phyloP scores from a whole-genome alignment of 2,329 filamentous ascomycete species.

The Phaeophleospora eucalypticola region DNA sequence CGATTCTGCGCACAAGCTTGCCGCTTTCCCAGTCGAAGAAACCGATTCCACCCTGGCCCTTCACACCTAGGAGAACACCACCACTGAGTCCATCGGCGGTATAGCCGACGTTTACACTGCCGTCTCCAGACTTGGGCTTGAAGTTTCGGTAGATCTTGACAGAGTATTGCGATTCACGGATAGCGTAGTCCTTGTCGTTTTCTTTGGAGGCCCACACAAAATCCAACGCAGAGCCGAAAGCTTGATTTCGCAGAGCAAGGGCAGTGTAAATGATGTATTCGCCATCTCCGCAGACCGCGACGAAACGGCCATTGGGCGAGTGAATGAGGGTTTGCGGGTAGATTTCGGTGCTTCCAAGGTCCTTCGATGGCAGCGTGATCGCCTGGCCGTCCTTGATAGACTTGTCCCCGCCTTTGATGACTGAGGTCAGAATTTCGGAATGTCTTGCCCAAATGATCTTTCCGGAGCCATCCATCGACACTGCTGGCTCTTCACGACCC shows the following conservation, averaged over 20 bases:
- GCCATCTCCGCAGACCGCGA: constrained; percentile 87
- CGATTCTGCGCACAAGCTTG: constrained; percentile 83
- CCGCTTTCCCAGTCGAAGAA: constrained; percentile 96
- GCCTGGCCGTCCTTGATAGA: constrained; percentile 83
- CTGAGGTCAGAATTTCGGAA: constrained; percentile 89
- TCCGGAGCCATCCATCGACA: constrained; percentile 93
- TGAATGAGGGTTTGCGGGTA: constrained; percentile 93
- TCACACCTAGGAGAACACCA: constrained; percentile 87
- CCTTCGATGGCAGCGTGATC: constrained; percentile 83
- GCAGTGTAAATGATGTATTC: constrained; percentile 99
- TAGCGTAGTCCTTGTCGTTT: constrained; percentile 97
- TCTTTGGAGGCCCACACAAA: constrained; percentile 97
- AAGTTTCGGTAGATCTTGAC: constrained; percentile 99
- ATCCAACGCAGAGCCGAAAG: constrained; percentile 90
- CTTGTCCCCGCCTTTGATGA: constrained; percentile 87
- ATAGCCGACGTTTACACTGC: constrained; percentile 79
- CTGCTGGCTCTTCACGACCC: constrained; percentile 92
- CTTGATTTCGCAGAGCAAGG: constrained; percentile 93
- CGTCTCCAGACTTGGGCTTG: constrained; percentile 77
- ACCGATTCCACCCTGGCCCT: constrained; percentile 88
- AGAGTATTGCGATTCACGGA: constrained; percentile 87
- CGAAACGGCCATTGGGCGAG: constrained; percentile 91
- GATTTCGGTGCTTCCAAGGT: constrained; percentile 91
- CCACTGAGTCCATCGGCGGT: constrained; percentile 87
- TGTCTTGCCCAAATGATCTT: constrained; percentile 96